These are phyloP conservation scores for Hortiboletus campestris DNA, from an alignment of 768 basidiomycete species.

Conservation along the genomic window DNA sequence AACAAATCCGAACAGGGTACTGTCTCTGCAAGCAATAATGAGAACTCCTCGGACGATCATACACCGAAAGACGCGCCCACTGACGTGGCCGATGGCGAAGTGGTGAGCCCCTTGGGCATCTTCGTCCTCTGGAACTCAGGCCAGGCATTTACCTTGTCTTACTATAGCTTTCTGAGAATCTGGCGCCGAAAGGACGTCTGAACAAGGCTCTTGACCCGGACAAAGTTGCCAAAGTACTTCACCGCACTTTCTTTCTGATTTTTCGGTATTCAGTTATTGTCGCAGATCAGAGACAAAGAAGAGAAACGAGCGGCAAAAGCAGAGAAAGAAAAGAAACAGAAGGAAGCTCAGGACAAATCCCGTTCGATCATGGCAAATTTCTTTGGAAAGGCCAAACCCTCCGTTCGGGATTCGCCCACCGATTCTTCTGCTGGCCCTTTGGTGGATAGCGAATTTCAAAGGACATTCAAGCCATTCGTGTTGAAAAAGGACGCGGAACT, in stretches of 20 bases:
- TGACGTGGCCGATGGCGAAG: conserved; percentile 39
- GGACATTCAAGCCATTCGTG: conserved; percentile 74
- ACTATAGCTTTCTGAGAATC: conserved; percentile 23
- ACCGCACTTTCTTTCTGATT: not conserved
- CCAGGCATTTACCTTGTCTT: not conserved
- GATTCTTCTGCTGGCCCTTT: conserved; percentile 33
- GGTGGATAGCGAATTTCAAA: conserved; percentile 63
- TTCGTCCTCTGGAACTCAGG: not conserved
- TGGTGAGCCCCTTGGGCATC: conserved; percentile 27
- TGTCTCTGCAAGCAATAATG: not conserved
- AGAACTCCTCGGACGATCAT: conserved; percentile 23
- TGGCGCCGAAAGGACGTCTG: conserved; percentile 36
- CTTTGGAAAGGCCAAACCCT: conserved; percentile 62
- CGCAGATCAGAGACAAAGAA: conserved; percentile 64
- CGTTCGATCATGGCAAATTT: conserved; percentile 75
- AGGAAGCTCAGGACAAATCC: conserved; percentile 70
- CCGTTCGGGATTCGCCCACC: conserved; percentile 20
- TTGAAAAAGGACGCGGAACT: conserved; percentile 71
- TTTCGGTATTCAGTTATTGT: conserved; percentile 1
- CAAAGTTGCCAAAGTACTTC: conserved; percentile 37
- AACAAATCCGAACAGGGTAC: conserved; percentile 20
- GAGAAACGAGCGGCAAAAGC: conserved; percentile 68
- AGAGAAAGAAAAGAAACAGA: conserved; percentile 70
- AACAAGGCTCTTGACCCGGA: conserved; percentile 58
- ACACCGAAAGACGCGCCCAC: conserved; percentile 26